Percentiles rank a stretch among this genome's conserved stretches.
Evolutionary conservation across 306 rosid genomes (phyloP).

Genomic region (Castanea mollissima): DNA sequence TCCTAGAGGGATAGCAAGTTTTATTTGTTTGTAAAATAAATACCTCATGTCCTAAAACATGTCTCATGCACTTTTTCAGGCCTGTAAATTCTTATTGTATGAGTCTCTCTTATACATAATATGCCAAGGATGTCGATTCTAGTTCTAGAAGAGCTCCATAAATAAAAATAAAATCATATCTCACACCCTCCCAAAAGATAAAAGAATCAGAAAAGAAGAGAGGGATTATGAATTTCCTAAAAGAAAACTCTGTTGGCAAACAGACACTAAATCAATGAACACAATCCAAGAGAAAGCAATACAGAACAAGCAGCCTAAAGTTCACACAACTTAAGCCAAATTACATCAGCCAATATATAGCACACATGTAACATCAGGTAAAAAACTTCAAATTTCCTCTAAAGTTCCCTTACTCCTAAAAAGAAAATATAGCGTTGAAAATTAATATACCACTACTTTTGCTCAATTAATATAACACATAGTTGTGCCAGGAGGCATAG

Average conservation of each 20-base stretch:
- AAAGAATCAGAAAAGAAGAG: too few species aligned
- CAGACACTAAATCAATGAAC: background rate
- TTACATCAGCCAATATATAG: too few species aligned
- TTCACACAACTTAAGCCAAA: background rate
- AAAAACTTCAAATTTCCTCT: background rate
- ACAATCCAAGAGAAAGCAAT: background rate
- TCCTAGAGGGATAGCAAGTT: too few species aligned
- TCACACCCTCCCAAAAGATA: too few species aligned
- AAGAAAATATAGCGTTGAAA: too few species aligned
- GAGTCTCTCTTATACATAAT: background rate
- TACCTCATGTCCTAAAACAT: background rate
- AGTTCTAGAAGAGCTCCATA: background rate
- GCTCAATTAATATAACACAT: too few species aligned
- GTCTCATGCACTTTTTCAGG: background rate
- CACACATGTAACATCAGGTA: background rate
- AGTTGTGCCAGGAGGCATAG: too few species aligned
- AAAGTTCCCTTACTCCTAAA: too few species aligned
- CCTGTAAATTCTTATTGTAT: background rate
- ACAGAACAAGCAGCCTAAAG: background rate
- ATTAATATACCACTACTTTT: too few species aligned
- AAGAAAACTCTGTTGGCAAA: background rate
- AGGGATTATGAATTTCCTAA: background rate
- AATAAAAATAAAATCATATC: background rate
- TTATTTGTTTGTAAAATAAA: too few species aligned
- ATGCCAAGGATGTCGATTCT: background rate